These are phyloP conservation scores for Isabelozyma rhagii DNA, from an alignment of 805 yeast genomes.

Conservation along the genomic window DNA sequence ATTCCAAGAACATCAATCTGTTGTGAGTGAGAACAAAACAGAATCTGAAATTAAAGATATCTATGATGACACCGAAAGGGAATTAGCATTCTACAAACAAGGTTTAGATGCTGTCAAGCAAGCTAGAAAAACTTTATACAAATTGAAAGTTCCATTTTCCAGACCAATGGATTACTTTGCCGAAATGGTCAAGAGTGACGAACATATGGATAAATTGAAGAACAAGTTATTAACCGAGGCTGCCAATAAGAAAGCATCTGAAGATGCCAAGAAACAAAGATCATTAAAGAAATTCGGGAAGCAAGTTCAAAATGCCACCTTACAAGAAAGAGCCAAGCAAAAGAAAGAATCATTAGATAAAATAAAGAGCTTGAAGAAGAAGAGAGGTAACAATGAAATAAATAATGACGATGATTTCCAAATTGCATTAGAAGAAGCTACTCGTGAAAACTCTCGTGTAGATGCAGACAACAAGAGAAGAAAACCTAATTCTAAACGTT, in stretches of 20 bases:
- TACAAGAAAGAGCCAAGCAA: slow-evolving; percentile 90
- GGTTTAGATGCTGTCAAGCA: slow-evolving; percentile 78
- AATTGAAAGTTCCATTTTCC: slow-evolving; percentile 79
- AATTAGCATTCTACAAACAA: slow-evolving; percentile 91
- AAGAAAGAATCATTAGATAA: slow-evolving; percentile 87
- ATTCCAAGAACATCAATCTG: slow-evolving; percentile 81
- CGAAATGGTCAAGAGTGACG: slow-evolving; percentile 97
- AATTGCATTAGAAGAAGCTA: slow-evolving; percentile 89
- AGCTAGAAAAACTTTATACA: slow-evolving; percentile 64
- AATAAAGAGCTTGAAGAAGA: slow-evolving; percentile 86
- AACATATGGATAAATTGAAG: slow-evolving; percentile 94
- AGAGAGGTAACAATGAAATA: slow-evolving; percentile 76
- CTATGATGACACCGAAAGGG: slow-evolving; percentile 94
- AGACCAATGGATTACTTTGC: slow-evolving; percentile 97
- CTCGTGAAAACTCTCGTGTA: slow-evolving; percentile 46
- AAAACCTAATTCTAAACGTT: slow-evolving; percentile 62
- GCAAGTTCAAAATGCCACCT: slow-evolving; percentile 90
- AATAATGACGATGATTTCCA: slow-evolving; percentile 71
- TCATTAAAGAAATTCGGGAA: slow-evolving; percentile 95
- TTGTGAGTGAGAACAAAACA: slow-evolving; percentile 58
- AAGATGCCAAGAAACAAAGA: slow-evolving; percentile 92
- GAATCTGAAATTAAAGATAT: slow-evolving; percentile 76
- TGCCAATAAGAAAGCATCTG: slow-evolving; percentile 81
- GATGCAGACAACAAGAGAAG: slow-evolving; percentile 44
- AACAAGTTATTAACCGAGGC: slow-evolving; percentile 75